Conservation (phyloP, 345 rosid genomes). For the Camelina sativa region DNA sequence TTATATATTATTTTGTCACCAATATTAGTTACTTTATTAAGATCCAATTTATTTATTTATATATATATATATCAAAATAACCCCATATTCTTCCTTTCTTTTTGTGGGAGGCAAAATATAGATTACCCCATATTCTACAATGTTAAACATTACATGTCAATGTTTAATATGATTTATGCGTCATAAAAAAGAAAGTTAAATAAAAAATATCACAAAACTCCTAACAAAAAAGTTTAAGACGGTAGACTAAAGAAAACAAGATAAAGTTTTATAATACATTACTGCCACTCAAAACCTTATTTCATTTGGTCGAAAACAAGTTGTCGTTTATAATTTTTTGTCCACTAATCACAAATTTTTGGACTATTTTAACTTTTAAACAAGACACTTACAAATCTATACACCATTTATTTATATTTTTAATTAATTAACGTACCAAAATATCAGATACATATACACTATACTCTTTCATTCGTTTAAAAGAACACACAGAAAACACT, state of each 20-base stretch:
- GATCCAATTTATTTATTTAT: no score
- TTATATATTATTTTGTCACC: no score
- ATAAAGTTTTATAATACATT: not conserved
- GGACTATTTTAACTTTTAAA: not conserved
- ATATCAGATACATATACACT: not conserved
- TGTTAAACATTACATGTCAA: no score
- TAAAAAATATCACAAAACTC: not conserved
- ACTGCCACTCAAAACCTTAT: not conserved
- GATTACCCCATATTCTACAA: no score
- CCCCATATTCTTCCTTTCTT: no score
- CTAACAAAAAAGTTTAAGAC: not conserved
- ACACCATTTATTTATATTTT: not conserved
- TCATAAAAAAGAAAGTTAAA: not conserved
- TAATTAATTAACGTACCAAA: not conserved
- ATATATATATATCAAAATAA: no score
- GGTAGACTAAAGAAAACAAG: not conserved
- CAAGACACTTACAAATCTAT: not conserved
- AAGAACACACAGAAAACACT: not conserved
- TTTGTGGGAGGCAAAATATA: no score
- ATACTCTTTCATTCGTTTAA: not conserved
- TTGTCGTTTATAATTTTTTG: not conserved
- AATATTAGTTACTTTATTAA: no score
- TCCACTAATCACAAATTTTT: not conserved
- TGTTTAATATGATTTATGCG: no score
- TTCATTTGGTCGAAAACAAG: not conserved